These are phyloP conservation scores for Lolium rigidum DNA, from an alignment of 176 grass and related monocot genomes.

Conservation along the genomic window DNA sequence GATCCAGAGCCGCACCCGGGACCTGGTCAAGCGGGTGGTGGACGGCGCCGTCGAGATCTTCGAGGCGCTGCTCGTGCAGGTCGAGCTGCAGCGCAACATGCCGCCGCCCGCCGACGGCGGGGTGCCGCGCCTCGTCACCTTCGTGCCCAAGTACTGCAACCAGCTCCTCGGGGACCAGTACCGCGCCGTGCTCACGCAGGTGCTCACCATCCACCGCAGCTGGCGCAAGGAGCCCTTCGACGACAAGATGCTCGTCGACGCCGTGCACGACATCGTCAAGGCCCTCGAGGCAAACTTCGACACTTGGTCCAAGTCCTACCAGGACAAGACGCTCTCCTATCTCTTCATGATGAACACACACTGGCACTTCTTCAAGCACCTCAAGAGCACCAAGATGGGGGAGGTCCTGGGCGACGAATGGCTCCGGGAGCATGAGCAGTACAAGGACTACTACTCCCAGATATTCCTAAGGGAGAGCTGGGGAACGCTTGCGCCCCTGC, in stretches of 20 bases:
- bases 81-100: slow-evolving; percentile 72
- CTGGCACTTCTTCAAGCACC: slow-evolving; percentile 86
- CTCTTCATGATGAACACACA: slow-evolving; percentile 81
- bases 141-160: slow-evolving; percentile 77
- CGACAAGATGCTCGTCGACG: slow-evolving; percentile 62
- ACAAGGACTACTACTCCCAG: slow-evolving; percentile 77
- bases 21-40: slow-evolving; percentile 81
- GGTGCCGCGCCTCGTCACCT: slow-evolving; percentile 67
- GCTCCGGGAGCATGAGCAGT: slow-evolving; percentile 85
- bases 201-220: slow-evolving; percentile 78
- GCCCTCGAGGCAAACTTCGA: slow-evolving; percentile 73
- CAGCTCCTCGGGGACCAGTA: slow-evolving; percentile 68
- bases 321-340: slow-evolving; percentile 45
- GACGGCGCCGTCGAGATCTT: slow-evolving; percentile 77
- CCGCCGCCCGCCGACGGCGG: slow-evolving; percentile 52
- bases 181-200: slow-evolving; percentile 57
- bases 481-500: slow-evolving; percentile 71
- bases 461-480: slow-evolving; percentile 86
- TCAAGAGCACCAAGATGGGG: slow-evolving; percentile 75
- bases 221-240: slow-evolving; percentile 73
- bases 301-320: slow-evolving; percentile 70
- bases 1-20: slow-evolving; percentile 69
- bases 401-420: slow-evolving; percentile 68
- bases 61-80: slow-evolving; percentile 71
- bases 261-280: slow-evolving; percentile 57